phyloP scores from a whole-genome alignment of 1,284 basidiomycete genomes.

The Somion occarium region DNA sequence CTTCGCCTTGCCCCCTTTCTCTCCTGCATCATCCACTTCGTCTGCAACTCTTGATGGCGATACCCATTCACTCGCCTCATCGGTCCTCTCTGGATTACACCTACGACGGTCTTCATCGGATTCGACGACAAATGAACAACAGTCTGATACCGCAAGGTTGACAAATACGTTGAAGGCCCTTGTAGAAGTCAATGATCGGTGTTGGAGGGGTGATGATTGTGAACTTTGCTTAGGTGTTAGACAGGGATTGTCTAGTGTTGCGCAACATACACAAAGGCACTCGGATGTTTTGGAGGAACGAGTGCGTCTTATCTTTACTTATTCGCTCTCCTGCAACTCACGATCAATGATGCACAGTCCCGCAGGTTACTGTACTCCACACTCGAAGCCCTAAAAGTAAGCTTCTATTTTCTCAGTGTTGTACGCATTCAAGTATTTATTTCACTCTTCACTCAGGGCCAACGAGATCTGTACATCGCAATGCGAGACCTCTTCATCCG shows the following conservation, averaged over 20 bases:
- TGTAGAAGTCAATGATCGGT: conserved; percentile 69
- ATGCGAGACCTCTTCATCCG: conserved; percentile 82
- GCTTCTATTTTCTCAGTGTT: conserved; percentile 4
- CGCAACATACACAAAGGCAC: conserved; percentile 67
- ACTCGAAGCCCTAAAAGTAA: conserved; percentile 71
- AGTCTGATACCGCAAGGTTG: conserved; percentile 79
- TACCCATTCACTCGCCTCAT: conserved; percentile 19
- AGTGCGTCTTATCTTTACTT: conserved; percentile 41
- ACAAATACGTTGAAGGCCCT: conserved; percentile 80
- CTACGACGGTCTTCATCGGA: background rate
- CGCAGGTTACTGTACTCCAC: conserved; percentile 58
- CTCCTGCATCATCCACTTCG: conserved; percentile 28
- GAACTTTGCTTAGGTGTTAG: conserved; percentile 80
- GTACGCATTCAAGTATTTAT: background rate
- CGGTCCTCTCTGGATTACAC: conserved; percentile 24
- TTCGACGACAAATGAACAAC: conserved; percentile 26
- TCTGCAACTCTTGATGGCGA: conserved; percentile 21
- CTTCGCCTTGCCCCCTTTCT: conserved; percentile 43
- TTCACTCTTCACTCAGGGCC: conserved; percentile 41
- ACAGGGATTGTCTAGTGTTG: conserved; percentile 63
- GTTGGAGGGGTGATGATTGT: conserved; percentile 78
- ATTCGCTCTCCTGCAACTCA: background rate
- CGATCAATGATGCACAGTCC: conserved; percentile 39
- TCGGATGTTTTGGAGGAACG: conserved; percentile 76
- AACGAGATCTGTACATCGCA: conserved; percentile 85